Percentiles rank a stretch among this genome's conserved stretches.
Conservation (phyloP, 768 basidiomycete genomes). For the Russula dissimulans region DNA sequence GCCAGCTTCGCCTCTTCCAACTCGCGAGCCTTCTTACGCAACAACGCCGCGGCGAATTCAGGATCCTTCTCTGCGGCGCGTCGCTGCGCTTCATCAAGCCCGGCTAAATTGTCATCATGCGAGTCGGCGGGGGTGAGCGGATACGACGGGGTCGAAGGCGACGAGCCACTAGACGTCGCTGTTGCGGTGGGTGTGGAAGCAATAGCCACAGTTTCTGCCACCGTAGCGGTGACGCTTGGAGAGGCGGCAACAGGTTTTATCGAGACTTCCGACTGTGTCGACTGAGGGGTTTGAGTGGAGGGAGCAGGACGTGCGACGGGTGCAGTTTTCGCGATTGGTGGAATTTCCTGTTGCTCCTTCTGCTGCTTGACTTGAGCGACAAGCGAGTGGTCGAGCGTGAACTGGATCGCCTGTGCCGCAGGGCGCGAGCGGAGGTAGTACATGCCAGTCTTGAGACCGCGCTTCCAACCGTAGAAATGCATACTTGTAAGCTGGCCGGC, state of each 20-base stretch:
- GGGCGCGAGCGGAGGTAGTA: conserved; percentile 94
- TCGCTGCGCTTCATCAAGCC: conserved; percentile 40
- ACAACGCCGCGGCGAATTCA: conserved; percentile 73
- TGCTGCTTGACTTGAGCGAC: conserved; percentile 57
- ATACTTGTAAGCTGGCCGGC: conserved; percentile 88
- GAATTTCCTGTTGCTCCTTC: conserved; percentile 19
- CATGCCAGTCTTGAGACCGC: conserved; percentile 98
- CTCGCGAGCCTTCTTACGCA: conserved; percentile 61
- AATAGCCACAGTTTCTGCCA: background rate
- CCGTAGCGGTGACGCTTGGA: background rate
- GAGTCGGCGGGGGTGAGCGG: conserved; percentile 19
- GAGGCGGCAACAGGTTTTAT: background rate
- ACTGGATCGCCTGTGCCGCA: conserved; percentile 93
- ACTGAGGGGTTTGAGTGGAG: background rate
- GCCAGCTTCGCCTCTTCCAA: conserved; percentile 70
- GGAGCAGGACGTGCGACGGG: background rate
- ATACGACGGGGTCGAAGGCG: conserved; percentile 25
- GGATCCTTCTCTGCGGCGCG: conserved; percentile 52
- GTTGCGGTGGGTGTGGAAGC: conserved; percentile 13
- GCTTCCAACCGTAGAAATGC: conserved; percentile 99
- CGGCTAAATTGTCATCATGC: conserved; percentile 24
- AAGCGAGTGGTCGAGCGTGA: conserved; percentile 83
- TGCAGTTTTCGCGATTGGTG: background rate
- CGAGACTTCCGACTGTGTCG: background rate
- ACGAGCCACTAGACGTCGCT: conserved; percentile 20